A percentile compares a stretch with the other conserved stretches of the same genome.
Conservation (phyloP, 1,284 basidiomycete species). For the Leccinum solheimii region DNA sequence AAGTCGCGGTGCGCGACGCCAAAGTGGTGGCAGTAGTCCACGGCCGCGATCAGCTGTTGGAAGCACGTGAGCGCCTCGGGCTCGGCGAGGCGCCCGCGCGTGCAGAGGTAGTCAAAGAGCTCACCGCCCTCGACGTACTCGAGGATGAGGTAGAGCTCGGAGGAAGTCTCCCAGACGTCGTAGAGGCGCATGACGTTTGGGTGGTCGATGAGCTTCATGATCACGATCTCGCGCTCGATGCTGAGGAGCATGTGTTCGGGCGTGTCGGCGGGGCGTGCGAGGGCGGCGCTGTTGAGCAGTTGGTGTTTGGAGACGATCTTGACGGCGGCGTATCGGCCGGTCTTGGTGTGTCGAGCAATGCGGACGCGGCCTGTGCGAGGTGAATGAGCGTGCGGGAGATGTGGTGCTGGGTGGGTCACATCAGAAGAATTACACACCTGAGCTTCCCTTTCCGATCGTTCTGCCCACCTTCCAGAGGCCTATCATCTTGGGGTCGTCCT, state of each 20-base stretch:
- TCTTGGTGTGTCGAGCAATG: constrained; percentile 85
- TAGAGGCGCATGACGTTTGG: constrained; percentile 94
- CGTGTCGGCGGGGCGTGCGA: constrained; percentile 59
- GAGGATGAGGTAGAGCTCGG: constrained; percentile 89
- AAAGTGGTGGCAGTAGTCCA: constrained; percentile 96
- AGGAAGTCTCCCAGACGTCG: constrained; percentile 97
- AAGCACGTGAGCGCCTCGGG: constrained; percentile 92
- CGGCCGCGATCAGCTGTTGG: constrained; percentile 93
- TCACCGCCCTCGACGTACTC: constrained; percentile 98
- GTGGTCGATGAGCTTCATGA: constrained; percentile 99
- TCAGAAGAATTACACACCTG: constrained; percentile 50
- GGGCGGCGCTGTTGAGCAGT: constrained; percentile 64
- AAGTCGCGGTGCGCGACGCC: constrained; percentile 98
- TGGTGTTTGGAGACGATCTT: constrained; percentile 94
- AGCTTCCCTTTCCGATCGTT: constrained; percentile 89
- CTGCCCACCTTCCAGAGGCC: constrained; percentile 94
- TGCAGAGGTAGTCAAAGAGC: constrained; percentile 93
- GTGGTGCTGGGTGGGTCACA: not conserved
- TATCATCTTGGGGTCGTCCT: constrained; percentile 74
- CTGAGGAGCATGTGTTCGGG: constrained; percentile 70
- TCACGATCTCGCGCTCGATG: constrained; percentile 96
- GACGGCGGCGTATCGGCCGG: constrained; percentile 90
- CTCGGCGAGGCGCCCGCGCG: constrained; percentile 75
- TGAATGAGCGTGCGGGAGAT: constrained; percentile 2
- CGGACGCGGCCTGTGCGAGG: constrained; percentile 77